Conservation (phyloP, 208 protist genomes). For the Endotrypanum monterogeii region DNA sequence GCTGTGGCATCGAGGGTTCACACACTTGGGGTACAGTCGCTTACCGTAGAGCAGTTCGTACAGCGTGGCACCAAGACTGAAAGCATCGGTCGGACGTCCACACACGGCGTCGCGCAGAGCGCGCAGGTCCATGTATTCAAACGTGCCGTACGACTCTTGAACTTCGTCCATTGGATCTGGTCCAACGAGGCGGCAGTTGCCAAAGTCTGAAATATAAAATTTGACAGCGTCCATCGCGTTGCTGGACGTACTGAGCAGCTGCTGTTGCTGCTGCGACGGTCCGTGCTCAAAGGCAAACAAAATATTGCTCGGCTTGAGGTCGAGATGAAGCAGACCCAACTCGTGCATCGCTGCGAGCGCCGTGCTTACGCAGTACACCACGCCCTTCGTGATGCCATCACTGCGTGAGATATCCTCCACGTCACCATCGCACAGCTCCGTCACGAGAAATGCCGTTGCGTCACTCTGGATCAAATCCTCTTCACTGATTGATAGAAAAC, state of each 20-base stretch:
- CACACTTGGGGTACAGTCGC: slow-evolving; percentile 74
- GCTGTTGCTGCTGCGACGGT: slow-evolving; percentile 29
- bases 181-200: slow-evolving; percentile 82
- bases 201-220: slow-evolving; percentile 90
- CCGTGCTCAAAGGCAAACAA: slow-evolving; percentile 77
- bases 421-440: slow-evolving; percentile 86
- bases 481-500: slow-evolving; percentile 78
- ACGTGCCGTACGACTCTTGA: slow-evolving; percentile 69
- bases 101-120: slow-evolving; percentile 71
- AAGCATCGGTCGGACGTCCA: slow-evolving; percentile 76
- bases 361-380: slow-evolving; percentile 81
- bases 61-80: slow-evolving; percentile 75
- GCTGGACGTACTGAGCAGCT: background rate
- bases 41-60: slow-evolving; percentile 74
- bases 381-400: slow-evolving; percentile 55
- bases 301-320: slow-evolving; percentile 89
- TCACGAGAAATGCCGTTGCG: slow-evolving; percentile 78
- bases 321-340: slow-evolving; percentile 80
- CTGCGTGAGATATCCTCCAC: slow-evolving; percentile 67
- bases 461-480: slow-evolving; percentile 71
- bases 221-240: slow-evolving; percentile 41
- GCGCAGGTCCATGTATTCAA: slow-evolving; percentile 87
- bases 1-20: slow-evolving; percentile 32
- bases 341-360: slow-evolving; percentile 80
- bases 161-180: slow-evolving; percentile 46